Evolutionary conservation across 2,329 filamentous ascomycete species (phyloP).

Genomic region (Sphaerulina musiva): DNA sequence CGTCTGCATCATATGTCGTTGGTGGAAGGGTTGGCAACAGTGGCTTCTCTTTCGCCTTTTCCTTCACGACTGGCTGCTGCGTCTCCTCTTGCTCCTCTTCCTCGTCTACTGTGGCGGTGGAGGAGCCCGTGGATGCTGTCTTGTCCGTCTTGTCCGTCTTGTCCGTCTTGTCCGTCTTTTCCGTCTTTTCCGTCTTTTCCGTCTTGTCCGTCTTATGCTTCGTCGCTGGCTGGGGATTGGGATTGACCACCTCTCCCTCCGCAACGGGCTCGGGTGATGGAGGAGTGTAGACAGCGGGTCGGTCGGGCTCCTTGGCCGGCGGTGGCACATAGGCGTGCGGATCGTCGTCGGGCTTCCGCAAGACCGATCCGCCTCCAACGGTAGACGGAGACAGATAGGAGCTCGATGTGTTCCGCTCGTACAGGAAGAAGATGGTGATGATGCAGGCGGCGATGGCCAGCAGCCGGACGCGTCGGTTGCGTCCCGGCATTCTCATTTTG

Average conservation of each 20-base stretch:
- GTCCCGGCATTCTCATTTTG: constrained; percentile 19
- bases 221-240: constrained; percentile 7
- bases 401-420: constrained; percentile 18
- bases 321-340: constrained; percentile 7
- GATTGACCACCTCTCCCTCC: constrained; percentile 3
- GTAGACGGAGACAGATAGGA: constrained; percentile 12
- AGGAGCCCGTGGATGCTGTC: neutral
- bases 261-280: neutral
- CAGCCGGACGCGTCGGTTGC: constrained; percentile 23
- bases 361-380: constrained; percentile 20
- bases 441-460: constrained; percentile 24
- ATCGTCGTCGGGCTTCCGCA: constrained; percentile 15
- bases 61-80: neutral
- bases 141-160: neutral
- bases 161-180: neutral
- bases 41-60: neutral
- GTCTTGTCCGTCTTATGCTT: neutral
- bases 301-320: constrained; percentile 1
- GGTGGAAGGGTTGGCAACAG: constrained; percentile 11
- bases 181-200: neutral
- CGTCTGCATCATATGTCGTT: constrained; percentile 1
- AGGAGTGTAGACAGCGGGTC: constrained; percentile 5
- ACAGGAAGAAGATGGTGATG: constrained; percentile 24
- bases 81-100: neutral
- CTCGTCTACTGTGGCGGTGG: neutral